Evolutionary conservation across 305 asterid species (phyloP), one percentile per base, ranked within the genome.

Genomic region (Fraxinus albicans): DNA sequence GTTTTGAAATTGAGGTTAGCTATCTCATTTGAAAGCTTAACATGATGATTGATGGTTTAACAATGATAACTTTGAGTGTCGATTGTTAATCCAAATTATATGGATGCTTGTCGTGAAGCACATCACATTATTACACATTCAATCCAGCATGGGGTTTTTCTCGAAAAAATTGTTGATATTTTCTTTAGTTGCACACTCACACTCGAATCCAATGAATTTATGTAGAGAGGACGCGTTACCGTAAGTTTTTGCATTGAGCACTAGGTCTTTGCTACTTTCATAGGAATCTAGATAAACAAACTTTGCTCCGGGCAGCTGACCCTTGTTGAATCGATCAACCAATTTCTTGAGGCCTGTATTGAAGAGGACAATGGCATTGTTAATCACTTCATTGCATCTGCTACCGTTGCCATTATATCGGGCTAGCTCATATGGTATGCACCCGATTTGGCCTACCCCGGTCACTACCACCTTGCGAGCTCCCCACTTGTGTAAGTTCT

Each of bases 381-480:
- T 93, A 82, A 95, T 95, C 83, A 91, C 95, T 86, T 93, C 98
- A 81, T 95, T 95, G 82, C 98, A 95, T 84, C 89, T 90, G 86
- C 92, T 93, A 9, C 92, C 88, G 53, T 86, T 93, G 13, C 96
- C 97, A 42, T 88, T 81, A 23, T 90, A 90, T 36, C 98, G 84
- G 0, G 98, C 98, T 65, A 95, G 91, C 88, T 95, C 83, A 67
- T 95, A 95, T 0, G 98, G 98, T 78, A 95, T 95, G 92, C 98
- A 95, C 4, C 98, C 98, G 40, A 95, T 89, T 77, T 90, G 94
- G 47, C 98, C 98, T 42, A 93, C 89, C 23, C 80, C 90, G 9
- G 97, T 84, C 60, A 95, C 96, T 6, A 92, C 72, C 83, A 95
- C 89, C 89, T 95, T 95, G 1, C 98, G 92, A 3, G 96, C 98